These are phyloP conservation scores for Pseudocercospora crystallina DNA, from an alignment of 2,329 filamentous ascomycete species.

Conservation along the genomic window DNA sequence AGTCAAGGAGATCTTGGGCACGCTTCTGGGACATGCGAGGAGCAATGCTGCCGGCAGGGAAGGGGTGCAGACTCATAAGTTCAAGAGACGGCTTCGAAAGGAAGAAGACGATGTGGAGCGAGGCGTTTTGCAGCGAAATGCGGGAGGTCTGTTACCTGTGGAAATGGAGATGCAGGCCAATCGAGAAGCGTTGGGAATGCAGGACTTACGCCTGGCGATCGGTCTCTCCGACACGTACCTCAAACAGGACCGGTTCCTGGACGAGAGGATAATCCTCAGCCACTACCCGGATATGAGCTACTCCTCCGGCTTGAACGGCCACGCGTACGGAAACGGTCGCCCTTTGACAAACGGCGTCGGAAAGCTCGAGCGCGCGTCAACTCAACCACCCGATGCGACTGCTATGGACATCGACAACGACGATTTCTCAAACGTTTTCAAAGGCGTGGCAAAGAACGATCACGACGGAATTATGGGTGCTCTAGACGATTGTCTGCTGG, in stretches of 20 bases:
- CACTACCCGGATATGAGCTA: constrained; percentile 25
- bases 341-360: constrained; percentile 22
- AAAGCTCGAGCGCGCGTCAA: constrained; percentile 9
- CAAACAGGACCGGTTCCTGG: constrained; percentile 73
- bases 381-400: constrained; percentile 32
- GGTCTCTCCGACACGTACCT: constrained; percentile 74
- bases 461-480: constrained; percentile 34
- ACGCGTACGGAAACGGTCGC: constrained; percentile 3
- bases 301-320: constrained; percentile 4
- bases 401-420: constrained; percentile 39
- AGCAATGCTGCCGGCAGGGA: constrained; percentile 51
- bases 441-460: constrained; percentile 35
- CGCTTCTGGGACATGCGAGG: constrained; percentile 55
- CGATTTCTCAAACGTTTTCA: constrained; percentile 37
- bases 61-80: constrained; percentile 72
- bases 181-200: constrained; percentile 70
- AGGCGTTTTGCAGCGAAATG: constrained; percentile 74
- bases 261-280: constrained; percentile 61
- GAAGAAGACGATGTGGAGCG: constrained; percentile 73
- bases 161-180: constrained; percentile 75
- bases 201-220: constrained; percentile 74
- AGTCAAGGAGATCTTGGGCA: constrained; percentile 60
- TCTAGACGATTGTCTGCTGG: constrained; percentile 40
- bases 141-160: constrained; percentile 74
- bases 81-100: constrained; percentile 68